Conservation (phyloP, 108 stramenopile species). For the Schizochytrium sp. region DNA sequence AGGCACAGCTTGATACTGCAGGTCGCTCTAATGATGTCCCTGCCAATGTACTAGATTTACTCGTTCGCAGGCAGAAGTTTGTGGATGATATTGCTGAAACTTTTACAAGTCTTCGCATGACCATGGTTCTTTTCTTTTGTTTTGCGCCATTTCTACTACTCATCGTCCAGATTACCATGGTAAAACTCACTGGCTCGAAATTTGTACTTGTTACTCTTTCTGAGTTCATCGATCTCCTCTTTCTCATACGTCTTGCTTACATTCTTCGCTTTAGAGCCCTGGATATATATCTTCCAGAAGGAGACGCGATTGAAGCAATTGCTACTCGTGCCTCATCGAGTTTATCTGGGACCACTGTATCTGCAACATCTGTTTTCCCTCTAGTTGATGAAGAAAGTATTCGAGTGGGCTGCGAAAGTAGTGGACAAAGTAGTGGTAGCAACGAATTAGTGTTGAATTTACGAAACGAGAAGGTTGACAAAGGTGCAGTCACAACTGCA, state of each 20-base stretch:
- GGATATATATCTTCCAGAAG: not conserved
- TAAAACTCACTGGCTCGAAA: not conserved
- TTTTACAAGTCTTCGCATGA: not conserved
- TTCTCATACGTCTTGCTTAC: not conserved
- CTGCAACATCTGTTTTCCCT: no score
- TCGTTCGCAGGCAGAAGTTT: not conserved
- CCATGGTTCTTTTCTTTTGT: not conserved
- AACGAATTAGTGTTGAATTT: no score
- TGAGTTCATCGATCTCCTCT: not conserved
- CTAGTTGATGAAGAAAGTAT: no score
- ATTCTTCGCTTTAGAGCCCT: not conserved
- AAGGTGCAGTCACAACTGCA: no score
- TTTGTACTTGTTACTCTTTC: not conserved
- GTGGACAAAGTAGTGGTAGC: no score
- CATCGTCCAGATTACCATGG: not conserved
- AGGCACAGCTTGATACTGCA: not conserved
- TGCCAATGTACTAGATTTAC: not conserved
- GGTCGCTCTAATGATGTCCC: not conserved
- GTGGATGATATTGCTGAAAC: not conserved
- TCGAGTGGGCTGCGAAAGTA: no score
- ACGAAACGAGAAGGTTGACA: no score
- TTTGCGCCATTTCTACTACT: constrained; percentile 13
- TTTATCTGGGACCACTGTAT: no score
- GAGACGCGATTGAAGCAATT: not conserved
- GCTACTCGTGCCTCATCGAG: no score